Conservation (phyloP, 208 protist species). For the Zelonia costaricensis region DNA sequence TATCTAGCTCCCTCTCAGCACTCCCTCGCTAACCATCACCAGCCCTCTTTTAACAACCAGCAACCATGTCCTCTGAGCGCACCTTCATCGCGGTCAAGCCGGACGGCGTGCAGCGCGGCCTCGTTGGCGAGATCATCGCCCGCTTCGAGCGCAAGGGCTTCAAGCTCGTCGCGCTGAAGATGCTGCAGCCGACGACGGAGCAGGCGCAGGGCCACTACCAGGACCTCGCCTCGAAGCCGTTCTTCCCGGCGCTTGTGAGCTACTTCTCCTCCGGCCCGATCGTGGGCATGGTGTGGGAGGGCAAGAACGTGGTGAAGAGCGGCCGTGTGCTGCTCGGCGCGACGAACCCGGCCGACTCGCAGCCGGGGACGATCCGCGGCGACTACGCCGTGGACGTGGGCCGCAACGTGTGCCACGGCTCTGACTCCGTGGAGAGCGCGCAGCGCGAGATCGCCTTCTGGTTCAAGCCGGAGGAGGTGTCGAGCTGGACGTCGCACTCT, state of each 20-base stretch:
- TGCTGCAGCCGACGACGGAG: slow-evolving; percentile 79
- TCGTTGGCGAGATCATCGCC: slow-evolving; percentile 95
- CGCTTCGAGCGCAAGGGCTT: slow-evolving; percentile 96
- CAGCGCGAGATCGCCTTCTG: slow-evolving; percentile 96
- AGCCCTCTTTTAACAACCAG: slow-evolving; percentile 5
- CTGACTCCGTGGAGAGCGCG: slow-evolving; percentile 93
- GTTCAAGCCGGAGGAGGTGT: slow-evolving; percentile 94
- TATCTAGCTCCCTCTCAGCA: not conserved
- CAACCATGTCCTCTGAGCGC: slow-evolving; percentile 81
- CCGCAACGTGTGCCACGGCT: slow-evolving; percentile 98
- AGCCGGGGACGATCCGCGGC: slow-evolving; percentile 97
- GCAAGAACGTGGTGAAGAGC: slow-evolving; percentile 94
- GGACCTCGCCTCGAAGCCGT: slow-evolving; percentile 90
- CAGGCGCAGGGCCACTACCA: slow-evolving; percentile 91
- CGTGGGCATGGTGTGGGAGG: slow-evolving; percentile 98
- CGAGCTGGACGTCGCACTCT: slow-evolving; percentile 79
- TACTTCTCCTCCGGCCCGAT: slow-evolving; percentile 98
- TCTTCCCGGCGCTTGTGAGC: slow-evolving; percentile 93
- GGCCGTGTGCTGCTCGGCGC: slow-evolving; percentile 95
- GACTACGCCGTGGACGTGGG: slow-evolving; percentile 96
- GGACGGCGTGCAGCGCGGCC: slow-evolving; percentile 94
- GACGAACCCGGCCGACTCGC: slow-evolving; percentile 94
- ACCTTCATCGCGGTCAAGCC: slow-evolving; percentile 97
- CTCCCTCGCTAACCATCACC: not conserved
- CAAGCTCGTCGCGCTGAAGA: slow-evolving; percentile 96